These are phyloP conservation scores for Atkinsonella texensis DNA, from an alignment of 2,329 filamentous ascomycete genomes.

Conservation along the genomic window DNA sequence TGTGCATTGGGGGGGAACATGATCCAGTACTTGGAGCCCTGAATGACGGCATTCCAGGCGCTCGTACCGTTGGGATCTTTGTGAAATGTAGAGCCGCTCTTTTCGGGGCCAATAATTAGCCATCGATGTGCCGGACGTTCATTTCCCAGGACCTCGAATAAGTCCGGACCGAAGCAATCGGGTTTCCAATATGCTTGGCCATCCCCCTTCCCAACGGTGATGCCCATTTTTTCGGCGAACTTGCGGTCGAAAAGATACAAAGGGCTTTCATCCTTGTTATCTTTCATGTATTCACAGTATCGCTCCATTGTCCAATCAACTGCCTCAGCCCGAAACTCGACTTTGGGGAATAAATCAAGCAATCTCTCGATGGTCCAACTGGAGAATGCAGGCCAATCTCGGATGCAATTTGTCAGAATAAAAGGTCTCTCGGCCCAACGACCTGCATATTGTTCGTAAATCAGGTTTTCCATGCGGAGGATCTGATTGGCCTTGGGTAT, in stretches of 20 bases:
- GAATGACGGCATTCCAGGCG: constrained; percentile 90
- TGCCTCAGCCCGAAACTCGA: constrained; percentile 76
- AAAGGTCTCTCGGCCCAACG: constrained; percentile 75
- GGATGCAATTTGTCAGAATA: constrained; percentile 71
- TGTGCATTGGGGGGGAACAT: constrained; percentile 78
- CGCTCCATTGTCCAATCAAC: constrained; percentile 83
- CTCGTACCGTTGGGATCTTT: constrained; percentile 65
- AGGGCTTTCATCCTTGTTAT: constrained; percentile 74
- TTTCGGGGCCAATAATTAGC: constrained; percentile 79
- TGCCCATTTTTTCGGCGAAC: constrained; percentile 76
- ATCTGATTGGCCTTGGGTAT: constrained; percentile 71
- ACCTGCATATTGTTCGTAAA: constrained; percentile 59
- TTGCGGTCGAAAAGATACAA: constrained; percentile 83
- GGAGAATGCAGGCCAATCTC: constrained; percentile 65
- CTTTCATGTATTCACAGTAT: constrained; percentile 71
- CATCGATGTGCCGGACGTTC: constrained; percentile 81
- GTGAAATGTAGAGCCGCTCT: constrained; percentile 90
- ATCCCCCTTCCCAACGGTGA: constrained; percentile 45
- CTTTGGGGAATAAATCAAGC: constrained; percentile 47
- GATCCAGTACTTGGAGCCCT: constrained; percentile 94
- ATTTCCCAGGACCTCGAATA: constrained; percentile 66
- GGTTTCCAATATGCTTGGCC: constrained; percentile 63
- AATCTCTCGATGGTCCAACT: constrained; percentile 64
- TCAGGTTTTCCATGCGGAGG: constrained; percentile 53
- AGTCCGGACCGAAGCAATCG: constrained; percentile 72